phyloP scores from a whole-genome alignment of 2,329 filamentous ascomycete species.

The Bipolaris bicolor region DNA sequence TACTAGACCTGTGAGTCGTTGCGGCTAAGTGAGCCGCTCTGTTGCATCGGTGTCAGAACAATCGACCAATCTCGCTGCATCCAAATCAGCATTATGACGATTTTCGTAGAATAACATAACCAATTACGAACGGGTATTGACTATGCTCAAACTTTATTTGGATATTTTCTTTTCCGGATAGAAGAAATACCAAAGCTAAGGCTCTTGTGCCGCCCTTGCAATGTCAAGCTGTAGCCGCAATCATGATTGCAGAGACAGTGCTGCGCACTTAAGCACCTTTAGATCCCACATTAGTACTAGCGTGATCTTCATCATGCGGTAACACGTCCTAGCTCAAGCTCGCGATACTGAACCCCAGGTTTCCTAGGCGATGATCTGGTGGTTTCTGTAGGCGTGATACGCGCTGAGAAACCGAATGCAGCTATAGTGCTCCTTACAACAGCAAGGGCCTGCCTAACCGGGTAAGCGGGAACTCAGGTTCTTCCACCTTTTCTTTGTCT shows the following conservation, averaged over 20 bases:
- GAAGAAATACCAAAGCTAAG: neutral
- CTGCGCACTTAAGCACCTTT: neutral
- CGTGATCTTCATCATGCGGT: neutral
- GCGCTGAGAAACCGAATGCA: neutral
- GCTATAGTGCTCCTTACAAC: neutral
- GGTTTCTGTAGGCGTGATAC: neutral
- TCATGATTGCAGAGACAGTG: neutral
- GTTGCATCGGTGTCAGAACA: no score
- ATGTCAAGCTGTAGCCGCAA: neutral
- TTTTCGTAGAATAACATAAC: neutral
- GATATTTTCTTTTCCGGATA: neutral
- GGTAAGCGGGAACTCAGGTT: neutral
- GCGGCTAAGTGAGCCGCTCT: no score
- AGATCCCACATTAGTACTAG: neutral
- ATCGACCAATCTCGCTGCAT: no score
- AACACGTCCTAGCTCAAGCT: no score
- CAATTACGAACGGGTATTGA: neutral
- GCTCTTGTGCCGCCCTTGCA: neutral
- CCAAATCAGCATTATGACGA: no score
- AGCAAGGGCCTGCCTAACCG: neutral
- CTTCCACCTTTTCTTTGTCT: slow-evolving; percentile 4
- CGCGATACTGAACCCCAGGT: neutral
- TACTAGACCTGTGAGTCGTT: no score
- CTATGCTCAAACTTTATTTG: neutral
- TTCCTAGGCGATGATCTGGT: neutral